Evolutionary conservation across 495 filamentous ascomycete genomes (phyloP).

Genomic region (Xylaria scruposa): DNA sequence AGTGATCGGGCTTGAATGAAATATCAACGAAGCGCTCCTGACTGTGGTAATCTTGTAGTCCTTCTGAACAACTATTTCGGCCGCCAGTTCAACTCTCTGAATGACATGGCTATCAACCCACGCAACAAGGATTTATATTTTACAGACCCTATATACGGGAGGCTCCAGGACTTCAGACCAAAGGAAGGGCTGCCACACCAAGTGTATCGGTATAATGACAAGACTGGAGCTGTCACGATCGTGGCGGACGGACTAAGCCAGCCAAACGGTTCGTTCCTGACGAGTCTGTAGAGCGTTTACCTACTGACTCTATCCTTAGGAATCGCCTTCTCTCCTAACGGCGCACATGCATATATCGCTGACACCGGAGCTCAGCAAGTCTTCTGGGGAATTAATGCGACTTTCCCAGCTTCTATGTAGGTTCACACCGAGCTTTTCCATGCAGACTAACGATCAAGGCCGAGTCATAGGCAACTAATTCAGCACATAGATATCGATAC

Average conservation of each 20-base stretch:
- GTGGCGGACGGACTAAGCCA: slow-evolving; percentile 63
- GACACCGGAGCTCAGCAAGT: slow-evolving; percentile 59
- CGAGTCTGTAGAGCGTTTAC: not conserved
- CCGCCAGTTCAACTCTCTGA: slow-evolving; percentile 66
- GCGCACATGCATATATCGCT: slow-evolving; percentile 59
- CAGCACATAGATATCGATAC: slow-evolving; percentile 45
- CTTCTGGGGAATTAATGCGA: slow-evolving; percentile 47
- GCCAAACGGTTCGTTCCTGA: slow-evolving; percentile 56
- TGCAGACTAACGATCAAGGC: no score
- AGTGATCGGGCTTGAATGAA: not conserved
- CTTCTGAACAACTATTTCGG: slow-evolving; percentile 62
- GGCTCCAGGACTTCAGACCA: slow-evolving; percentile 63
- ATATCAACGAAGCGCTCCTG: not conserved
- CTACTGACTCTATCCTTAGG: slow-evolving; percentile 38
- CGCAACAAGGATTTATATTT: slow-evolving; percentile 66
- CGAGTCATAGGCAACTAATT: not conserved
- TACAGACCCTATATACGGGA: slow-evolving; percentile 68
- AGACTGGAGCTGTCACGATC: slow-evolving; percentile 54
- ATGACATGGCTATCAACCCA: slow-evolving; percentile 61
- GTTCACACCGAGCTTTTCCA: slow-evolving; percentile 1
- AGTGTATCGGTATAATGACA: slow-evolving; percentile 61
- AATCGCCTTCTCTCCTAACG: slow-evolving; percentile 62
- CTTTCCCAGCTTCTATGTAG: slow-evolving; percentile 48
- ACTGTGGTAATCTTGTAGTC: slow-evolving; percentile 29
- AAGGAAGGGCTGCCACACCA: slow-evolving; percentile 58